A percentile compares a stretch with the other conserved stretches of the same genome.
These are phyloP conservation scores for Ophiostoma pallidulum DNA, from an alignment of 2,329 filamentous ascomycete genomes.

Conservation along the genomic window DNA sequence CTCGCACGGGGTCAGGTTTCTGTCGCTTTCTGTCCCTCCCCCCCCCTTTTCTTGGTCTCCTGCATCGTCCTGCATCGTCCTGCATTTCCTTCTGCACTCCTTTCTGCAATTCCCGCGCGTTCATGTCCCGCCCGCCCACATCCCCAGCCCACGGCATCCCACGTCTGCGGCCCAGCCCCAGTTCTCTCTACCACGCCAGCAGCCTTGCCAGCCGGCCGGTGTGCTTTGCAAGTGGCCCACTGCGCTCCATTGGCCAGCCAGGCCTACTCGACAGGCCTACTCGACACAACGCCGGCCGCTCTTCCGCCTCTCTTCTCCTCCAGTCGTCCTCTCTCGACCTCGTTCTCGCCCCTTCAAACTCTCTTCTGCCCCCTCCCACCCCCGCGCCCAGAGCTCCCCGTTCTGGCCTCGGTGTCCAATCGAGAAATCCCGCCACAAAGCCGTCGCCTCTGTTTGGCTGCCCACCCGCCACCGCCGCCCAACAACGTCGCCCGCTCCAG, in stretches of 20 bases:
- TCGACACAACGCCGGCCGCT: too few species aligned
- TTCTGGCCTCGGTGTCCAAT: not conserved
- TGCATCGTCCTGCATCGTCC: constrained; percentile 3
- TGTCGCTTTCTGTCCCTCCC: not conserved
- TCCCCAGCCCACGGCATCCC: not conserved
- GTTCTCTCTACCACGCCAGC: not conserved
- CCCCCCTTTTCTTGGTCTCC: not conserved
- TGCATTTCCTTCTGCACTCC: not conserved
- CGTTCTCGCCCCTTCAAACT: too few species aligned
- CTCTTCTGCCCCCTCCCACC: too few species aligned
- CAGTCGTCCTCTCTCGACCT: too few species aligned
- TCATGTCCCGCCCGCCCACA: not conserved
- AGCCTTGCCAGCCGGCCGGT: not conserved
- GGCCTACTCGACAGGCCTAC: too few species aligned
- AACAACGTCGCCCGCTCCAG: too few species aligned
- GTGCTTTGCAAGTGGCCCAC: not conserved
- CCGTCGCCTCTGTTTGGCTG: not conserved
- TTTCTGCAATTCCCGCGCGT: too few species aligned
- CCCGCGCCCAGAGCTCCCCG: too few species aligned
- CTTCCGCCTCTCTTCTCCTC: too few species aligned
- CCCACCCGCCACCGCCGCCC: too few species aligned
- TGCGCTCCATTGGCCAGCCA: too few species aligned
- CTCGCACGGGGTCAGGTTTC: constrained; percentile 7
- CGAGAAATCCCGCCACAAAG: not conserved
- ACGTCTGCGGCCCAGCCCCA: constrained; percentile 1